Base-by-base conservation (phyloP, 2,329 filamentous ascomycete species). In the Bipolaris oryzae region DNA sequence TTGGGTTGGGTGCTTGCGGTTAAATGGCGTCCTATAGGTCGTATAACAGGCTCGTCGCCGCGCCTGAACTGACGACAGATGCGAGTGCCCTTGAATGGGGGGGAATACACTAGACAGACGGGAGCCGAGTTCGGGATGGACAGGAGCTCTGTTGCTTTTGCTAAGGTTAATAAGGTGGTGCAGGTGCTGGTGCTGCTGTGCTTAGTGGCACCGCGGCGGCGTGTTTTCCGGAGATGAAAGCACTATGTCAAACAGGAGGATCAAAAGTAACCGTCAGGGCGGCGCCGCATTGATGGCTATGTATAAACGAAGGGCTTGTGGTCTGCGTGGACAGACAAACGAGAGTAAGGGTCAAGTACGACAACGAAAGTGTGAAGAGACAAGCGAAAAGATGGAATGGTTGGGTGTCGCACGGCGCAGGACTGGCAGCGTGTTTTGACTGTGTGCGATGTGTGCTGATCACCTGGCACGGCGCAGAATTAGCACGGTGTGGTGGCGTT, bases 401-500 rank as follows among this genome's bases (percentile, higher is more conserved):
- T 44, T 50, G 60, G 57, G 60, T 61, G 33, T 1, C 25, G 65
- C 58, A 62, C 55, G 53, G 41, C 57, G 57, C 44, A 28, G 52
- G 58, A 57, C 50, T 51, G 25, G 52, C 54, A 61, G 65, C 50
- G 64, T 63, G 61, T 69, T 68, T 65, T 62, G 57, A 63, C 64
- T 44, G 53, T 63, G 60, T 58, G 39, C 52, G 39, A 38, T 58
- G 59, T 55, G 51, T 57, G 69, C 63, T 70, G 67, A 70, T 73
- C 69, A 68, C 55, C 66, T 62, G 64, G 54, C 63, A 64, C 63
- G 57, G 60, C 61, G 59, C 68, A 66, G 65, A 64, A 55, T 66
- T 67, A 71, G 68, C 57, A 67, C 50, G 50, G 58, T 49, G 59
- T 49, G 59, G 56, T 53, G 64, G 56, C 59, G 61, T 62, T 39